phyloP scores from a whole-genome alignment of 208 protist species.

The Lotmaria passim region DNA sequence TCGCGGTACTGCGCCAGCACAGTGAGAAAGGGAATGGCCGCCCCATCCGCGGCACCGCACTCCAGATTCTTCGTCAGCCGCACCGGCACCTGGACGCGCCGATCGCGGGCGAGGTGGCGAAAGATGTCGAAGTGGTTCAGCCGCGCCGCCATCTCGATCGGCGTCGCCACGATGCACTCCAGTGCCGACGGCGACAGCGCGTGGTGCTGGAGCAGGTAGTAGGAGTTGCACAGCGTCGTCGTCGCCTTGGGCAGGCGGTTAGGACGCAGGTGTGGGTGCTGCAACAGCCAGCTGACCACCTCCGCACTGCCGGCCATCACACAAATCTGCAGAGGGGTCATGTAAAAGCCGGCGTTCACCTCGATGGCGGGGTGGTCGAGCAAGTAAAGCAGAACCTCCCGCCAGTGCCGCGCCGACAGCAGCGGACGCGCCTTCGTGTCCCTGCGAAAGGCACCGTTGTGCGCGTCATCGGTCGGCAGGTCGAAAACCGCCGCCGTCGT shows the following conservation, averaged over 20 bases:
- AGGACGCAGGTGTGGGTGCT: constrained; percentile 34
- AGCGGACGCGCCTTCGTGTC: constrained; percentile 6
- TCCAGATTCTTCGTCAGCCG: constrained; percentile 38
- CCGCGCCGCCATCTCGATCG: constrained; percentile 36
- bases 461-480: not conserved
- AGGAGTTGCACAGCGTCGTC: constrained; percentile 23
- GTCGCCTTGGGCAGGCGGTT: constrained; percentile 31
- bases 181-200: constrained; percentile 16
- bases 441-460: not conserved
- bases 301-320: constrained; percentile 25
- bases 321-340: constrained; percentile 47
- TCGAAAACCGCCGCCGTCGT: not conserved
- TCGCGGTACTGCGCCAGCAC: constrained; percentile 33
- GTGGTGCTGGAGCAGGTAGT: constrained; percentile 36
- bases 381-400: constrained; percentile 37
- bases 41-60: constrained; percentile 24
- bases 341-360: constrained; percentile 47
- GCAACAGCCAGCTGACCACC: constrained; percentile 36
- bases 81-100: constrained; percentile 28
- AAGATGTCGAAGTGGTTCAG: constrained; percentile 30
- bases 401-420: constrained; percentile 15
- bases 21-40: constrained; percentile 36
- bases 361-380: constrained; percentile 46
- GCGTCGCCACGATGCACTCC: constrained; percentile 24
- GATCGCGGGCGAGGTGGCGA: constrained; percentile 35